Evolutionary conservation across 148 eudicot species (phyloP), one percentile per base, ranked within the genome.

Genomic region (Persicaria tinctoria): DNA sequence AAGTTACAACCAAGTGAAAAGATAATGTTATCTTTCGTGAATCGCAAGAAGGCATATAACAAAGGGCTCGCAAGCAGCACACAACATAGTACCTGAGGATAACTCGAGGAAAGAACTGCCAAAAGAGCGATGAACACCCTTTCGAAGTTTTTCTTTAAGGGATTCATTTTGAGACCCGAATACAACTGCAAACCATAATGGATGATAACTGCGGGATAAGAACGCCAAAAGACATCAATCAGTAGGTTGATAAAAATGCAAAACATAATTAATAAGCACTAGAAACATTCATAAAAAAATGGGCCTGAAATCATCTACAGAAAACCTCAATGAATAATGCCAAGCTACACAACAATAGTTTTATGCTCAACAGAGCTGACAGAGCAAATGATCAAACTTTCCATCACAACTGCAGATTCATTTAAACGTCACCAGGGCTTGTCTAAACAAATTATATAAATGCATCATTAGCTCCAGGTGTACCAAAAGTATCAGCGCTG

Each of bases 141-240:
- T 51, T 91, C 84, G 77, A 90, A 86, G 76, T 87, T 89, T 80
- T 95, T 95, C 86, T 89, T 89, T 68, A 91, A 89, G 46, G 80
- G 78, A 78, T 92, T 91, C 63, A 92, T 96, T 80, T 92, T 97
- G 87, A 91, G 18, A 13, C 97, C 97, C 84, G 89, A 92, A 85
- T 90, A 93, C 84, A 86, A 87, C 99, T 95, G 86, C 50, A 54
- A 79, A 63, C 56, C 79, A 75, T 32, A 50, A 80, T 51, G 57
- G 78, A 74, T 45, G 46, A 32, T 48, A 70, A 47, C 59, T 68
- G 46, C 73, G 72, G 14, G 53, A 10, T 68, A 9, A 62, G 63
- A 50, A 13, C 5, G 45, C 45, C 41, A 51, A 6, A n/a, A 59
- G 6, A 66, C 17, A 59, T 7, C 53, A 50, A 4, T 6, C 51